Percentiles rank a stretch among this genome's conserved stretches.
Conservation (phyloP, 345 rosid species). For the Sonneratia caseolaris region DNA sequence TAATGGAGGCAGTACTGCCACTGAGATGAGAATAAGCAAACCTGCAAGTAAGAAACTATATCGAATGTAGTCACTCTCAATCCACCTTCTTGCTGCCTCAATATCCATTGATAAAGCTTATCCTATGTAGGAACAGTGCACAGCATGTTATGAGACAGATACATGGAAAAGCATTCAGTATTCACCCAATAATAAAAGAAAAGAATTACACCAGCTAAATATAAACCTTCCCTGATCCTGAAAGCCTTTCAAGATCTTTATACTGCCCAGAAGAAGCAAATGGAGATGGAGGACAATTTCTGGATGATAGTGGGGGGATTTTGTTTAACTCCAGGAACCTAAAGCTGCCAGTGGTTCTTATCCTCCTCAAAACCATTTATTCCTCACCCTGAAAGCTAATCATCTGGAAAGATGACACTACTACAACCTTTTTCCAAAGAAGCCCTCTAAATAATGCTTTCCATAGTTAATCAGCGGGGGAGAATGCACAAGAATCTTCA, state of each 20-base stretch:
- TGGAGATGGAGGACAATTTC: not conserved
- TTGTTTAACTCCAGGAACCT: not conserved
- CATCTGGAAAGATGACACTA: not conserved
- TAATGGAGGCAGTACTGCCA: not conserved
- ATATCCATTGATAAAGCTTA: constrained; percentile 69
- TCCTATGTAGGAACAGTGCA: constrained; percentile 28
- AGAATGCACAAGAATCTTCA: not conserved
- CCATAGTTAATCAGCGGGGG: not conserved
- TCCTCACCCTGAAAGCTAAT: not conserved
- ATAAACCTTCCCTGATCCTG: not conserved
- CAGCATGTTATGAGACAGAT: not conserved
- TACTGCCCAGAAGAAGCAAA: not conserved
- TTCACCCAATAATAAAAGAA: not conserved
- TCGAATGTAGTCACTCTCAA: constrained; percentile 49
- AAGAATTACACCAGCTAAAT: not conserved
- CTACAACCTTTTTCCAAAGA: no score
- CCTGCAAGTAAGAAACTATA: constrained; percentile 62
- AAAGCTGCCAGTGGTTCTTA: not conserved
- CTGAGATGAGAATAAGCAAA: constrained; percentile 11
- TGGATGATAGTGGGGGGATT: not conserved
- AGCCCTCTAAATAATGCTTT: not conserved
- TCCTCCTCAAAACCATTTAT: not conserved
- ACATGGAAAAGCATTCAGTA: not conserved
- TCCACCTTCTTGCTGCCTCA: constrained; percentile 70
- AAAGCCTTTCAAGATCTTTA: not conserved